Percentiles rank a stretch among this genome's conserved stretches.
Conservation (phyloP, 2,329 filamentous ascomycete genomes). For the Monilinia fructigena region DNA sequence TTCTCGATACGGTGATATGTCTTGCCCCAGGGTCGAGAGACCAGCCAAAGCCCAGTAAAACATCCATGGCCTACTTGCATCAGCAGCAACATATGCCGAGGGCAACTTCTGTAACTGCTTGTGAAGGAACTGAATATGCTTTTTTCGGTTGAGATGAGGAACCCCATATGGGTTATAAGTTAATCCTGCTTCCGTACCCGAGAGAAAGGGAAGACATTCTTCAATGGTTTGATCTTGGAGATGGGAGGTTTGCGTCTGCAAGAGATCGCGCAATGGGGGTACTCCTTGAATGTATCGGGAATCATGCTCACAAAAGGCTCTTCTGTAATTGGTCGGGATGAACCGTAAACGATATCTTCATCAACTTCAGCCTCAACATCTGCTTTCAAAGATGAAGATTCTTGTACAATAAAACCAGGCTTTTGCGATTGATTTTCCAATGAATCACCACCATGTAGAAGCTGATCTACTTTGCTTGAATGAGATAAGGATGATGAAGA, state of each 20-base stretch:
- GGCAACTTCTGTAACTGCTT: constrained; percentile 63
- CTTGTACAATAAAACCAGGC: constrained; percentile 29
- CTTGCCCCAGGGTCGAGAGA: constrained; percentile 73
- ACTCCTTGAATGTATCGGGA: constrained; percentile 56
- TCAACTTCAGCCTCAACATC: constrained; percentile 25
- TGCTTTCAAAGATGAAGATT: constrained; percentile 20
- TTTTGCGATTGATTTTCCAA: constrained; percentile 23
- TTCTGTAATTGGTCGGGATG: constrained; percentile 27
- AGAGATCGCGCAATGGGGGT: constrained; percentile 63
- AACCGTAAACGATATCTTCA: constrained; percentile 16
- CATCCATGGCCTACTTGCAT: constrained; percentile 90
- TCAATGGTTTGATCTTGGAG: constrained; percentile 68
- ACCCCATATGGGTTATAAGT: constrained; percentile 69
- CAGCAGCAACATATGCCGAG: constrained; percentile 66
- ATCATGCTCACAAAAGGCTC: constrained; percentile 39
- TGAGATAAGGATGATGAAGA: constrained; percentile 17
- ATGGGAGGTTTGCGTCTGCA: constrained; percentile 66
- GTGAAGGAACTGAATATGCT: constrained; percentile 62
- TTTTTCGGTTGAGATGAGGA: constrained; percentile 66
- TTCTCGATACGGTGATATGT: constrained; percentile 63
- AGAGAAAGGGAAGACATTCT: constrained; percentile 67
- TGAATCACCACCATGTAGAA: constrained; percentile 24
- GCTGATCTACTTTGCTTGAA: constrained; percentile 26
- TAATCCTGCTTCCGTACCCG: constrained; percentile 48
- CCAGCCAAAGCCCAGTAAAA: constrained; percentile 87